phyloP scores from a whole-genome alignment of 2,329 filamentous ascomycete genomes.

The Dothideomycetes sp. region DNA sequence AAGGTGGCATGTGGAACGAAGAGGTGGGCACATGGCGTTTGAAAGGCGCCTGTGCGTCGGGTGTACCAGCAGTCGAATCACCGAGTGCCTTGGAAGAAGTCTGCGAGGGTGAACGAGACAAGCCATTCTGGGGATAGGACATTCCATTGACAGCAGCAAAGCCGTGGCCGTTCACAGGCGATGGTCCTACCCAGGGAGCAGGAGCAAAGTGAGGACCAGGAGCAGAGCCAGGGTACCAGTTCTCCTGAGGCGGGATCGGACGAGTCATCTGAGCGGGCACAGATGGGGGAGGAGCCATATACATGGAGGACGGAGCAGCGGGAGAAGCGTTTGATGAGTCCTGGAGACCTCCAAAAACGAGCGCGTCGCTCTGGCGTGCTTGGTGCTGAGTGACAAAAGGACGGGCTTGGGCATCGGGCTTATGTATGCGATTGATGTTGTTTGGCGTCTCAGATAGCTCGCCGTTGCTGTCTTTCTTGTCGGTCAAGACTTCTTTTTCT shows the following conservation, averaged over 20 bases:
- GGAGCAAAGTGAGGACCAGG: not conserved
- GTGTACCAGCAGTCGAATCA: slow-evolving; percentile 4
- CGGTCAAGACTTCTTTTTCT: not conserved
- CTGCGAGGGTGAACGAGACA: slow-evolving; percentile 5
- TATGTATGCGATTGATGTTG: not conserved
- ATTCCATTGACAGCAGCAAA: not conserved
- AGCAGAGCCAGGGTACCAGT: not conserved
- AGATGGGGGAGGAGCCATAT: not conserved
- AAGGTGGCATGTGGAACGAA: slow-evolving; percentile 20
- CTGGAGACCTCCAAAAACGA: slow-evolving; percentile 26
- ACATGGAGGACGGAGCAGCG: slow-evolving; percentile 7
- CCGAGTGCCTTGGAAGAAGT: slow-evolving; percentile 1
- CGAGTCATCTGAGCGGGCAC: not conserved
- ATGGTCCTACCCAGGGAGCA: not conserved
- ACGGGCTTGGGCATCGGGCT: slow-evolving; percentile 7
- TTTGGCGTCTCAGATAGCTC: not conserved
- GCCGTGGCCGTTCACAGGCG: slow-evolving; percentile 4
- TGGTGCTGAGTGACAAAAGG: slow-evolving; percentile 10
- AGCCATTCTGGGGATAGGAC: not conserved
- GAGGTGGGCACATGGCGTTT: slow-evolving; percentile 20
- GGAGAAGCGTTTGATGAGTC: slow-evolving; percentile 28
- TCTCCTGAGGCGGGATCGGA: slow-evolving; percentile 1
- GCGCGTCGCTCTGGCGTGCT: slow-evolving; percentile 7
- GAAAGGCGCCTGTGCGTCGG: not conserved
- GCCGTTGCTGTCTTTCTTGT: slow-evolving; percentile 1